Evolutionary conservation across 768 basidiomycete genomes (phyloP).

Genomic region (Brasilioporus rufonigricans): DNA sequence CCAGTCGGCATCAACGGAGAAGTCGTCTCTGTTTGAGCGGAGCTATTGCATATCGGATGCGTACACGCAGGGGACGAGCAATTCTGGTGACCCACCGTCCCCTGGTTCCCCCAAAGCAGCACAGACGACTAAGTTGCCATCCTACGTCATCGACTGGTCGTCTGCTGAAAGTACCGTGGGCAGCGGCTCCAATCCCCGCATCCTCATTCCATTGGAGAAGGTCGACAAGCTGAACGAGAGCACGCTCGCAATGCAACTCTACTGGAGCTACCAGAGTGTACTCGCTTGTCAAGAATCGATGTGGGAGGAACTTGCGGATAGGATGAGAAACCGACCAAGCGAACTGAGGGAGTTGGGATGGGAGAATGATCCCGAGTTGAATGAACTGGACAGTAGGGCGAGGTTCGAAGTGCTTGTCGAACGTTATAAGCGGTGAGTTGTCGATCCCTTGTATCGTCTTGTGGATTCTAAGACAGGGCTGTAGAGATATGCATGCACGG

Average conservation of each 20-base stretch:
- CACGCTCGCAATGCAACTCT: slow-evolving; percentile 69
- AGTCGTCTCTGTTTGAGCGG: slow-evolving; percentile 30
- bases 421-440: slow-evolving; percentile 51
- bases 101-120: slow-evolving; percentile 11
- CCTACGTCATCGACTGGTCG: slow-evolving; percentile 48
- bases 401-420: slow-evolving; percentile 61
- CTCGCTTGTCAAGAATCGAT: slow-evolving; percentile 70
- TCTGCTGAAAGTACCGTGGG: slow-evolving; percentile 42
- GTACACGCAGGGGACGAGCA: slow-evolving; percentile 21
- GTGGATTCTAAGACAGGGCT: slow-evolving; percentile 1
- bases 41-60: slow-evolving; percentile 28
- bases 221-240: slow-evolving; percentile 51
- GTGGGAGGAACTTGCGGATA: slow-evolving; percentile 72
- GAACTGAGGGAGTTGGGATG: slow-evolving; percentile 61
- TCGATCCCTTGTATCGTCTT: not conserved
- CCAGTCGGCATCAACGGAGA: slow-evolving; percentile 33
- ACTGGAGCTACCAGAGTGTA: slow-evolving; percentile 58
- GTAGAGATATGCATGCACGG: slow-evolving; percentile 65
- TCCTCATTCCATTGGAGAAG: slow-evolving; percentile 41
- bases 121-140: slow-evolving; percentile 23
- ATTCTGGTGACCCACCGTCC: slow-evolving; percentile 20
- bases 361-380: slow-evolving; percentile 65
- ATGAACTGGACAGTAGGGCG: slow-evolving; percentile 51
- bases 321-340: slow-evolving; percentile 53
- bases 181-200: slow-evolving; percentile 29